A percentile compares a stretch with the other conserved stretches of the same genome.
phyloP scores from a whole-genome alignment of 1,284 basidiomycete species.

The Sanghuangporus weigelae region DNA sequence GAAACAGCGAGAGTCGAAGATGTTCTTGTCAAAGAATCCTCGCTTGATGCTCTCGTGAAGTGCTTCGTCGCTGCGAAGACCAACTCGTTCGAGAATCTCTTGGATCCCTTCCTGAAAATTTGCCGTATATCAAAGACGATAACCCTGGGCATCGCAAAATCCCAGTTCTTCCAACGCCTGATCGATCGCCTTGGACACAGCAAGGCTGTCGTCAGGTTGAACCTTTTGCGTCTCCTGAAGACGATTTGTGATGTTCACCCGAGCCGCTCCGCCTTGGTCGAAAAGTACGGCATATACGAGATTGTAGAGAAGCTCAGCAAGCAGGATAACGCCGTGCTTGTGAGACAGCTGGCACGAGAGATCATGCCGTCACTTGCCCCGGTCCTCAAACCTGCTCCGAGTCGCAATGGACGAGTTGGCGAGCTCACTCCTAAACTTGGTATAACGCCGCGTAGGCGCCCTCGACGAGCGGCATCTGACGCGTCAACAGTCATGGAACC shows the following conservation, averaged over 20 bases:
- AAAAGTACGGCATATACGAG: conserved; percentile 71
- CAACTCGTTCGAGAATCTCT: conserved; percentile 90
- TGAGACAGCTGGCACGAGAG: conserved; percentile 83
- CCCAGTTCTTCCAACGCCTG: conserved; percentile 82
- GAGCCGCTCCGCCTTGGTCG: conserved; percentile 75
- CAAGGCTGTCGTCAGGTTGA: conserved; percentile 87
- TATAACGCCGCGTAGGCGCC: conserved; percentile 55
- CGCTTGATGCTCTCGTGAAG: conserved; percentile 70
- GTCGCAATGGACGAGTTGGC: conserved; percentile 31
- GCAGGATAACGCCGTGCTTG: conserved; percentile 83
- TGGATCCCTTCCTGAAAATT: conserved; percentile 91
- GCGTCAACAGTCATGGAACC: conserved; percentile 32
- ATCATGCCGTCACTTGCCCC: conserved; percentile 71
- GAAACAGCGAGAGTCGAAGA: conserved; percentile 93
- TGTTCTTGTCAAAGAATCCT: conserved; percentile 63
- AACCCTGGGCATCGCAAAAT: conserved; percentile 73
- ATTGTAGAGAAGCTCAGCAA: conserved; percentile 76
- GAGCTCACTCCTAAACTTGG: conserved; percentile 34
- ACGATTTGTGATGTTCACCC: conserved; percentile 87
- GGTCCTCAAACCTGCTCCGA: conserved; percentile 47
- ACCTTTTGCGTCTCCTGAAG: conserved; percentile 81
- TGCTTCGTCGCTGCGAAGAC: conserved; percentile 88
- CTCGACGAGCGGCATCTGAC: conserved; percentile 66
- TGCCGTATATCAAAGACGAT: conserved; percentile 75
- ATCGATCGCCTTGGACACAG: conserved; percentile 78